Base-by-base conservation (phyloP, 352 stramenopile species). In the Phytopythium montanum region DNA sequence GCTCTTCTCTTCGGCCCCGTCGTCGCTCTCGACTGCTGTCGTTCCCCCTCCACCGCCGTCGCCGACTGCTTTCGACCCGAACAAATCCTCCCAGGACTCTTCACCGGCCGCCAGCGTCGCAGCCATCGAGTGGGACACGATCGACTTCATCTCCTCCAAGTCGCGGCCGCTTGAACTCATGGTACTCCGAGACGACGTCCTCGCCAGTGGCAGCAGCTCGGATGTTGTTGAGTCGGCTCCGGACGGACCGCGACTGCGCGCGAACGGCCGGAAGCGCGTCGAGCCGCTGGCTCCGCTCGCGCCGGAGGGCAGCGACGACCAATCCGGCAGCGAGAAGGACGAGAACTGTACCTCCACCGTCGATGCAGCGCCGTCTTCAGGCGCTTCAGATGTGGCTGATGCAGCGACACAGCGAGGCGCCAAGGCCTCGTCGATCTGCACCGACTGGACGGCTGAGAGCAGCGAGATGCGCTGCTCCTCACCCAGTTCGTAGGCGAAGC, bases 381-480 rank as follows among this genome's bases (percentile, higher is more conserved):
- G 34, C 16, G 31, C 9, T 1, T 55, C 49, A n/a, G 16, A 10
- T 5, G 31, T 18, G 29, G 28, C 0, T 12, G 31, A 46, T 5
- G 39, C 50, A 7, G n/a, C 39, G 56, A 78, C 69, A 25, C 62
- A 66, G 9, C 51, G 66, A 23, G 46, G 33, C 13, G 34, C 41
- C 3, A 13, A 28, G 1, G 21, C n/a, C 21, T 76, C 64, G 21
- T 72, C 61, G 5, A 72, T 52, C 6, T 56, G 51, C 4, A 79
- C 59, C 14, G 73, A 72, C 33, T 87, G 70, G 25, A 92, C 78
- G 2, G 77, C 82, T 14, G 79, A 60, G 18, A 92, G 59, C 29
- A 94, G 60, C 51, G 69, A 66, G 16, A 94, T 90, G 46, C 85
- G 80, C 51, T 94, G 85, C 23, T 94, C 82, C 41, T 94, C 85